Evolutionary conservation across 371 early-diverging fungal genomes (phyloP).

Genomic region (Lichtheimia hyalospora): DNA sequence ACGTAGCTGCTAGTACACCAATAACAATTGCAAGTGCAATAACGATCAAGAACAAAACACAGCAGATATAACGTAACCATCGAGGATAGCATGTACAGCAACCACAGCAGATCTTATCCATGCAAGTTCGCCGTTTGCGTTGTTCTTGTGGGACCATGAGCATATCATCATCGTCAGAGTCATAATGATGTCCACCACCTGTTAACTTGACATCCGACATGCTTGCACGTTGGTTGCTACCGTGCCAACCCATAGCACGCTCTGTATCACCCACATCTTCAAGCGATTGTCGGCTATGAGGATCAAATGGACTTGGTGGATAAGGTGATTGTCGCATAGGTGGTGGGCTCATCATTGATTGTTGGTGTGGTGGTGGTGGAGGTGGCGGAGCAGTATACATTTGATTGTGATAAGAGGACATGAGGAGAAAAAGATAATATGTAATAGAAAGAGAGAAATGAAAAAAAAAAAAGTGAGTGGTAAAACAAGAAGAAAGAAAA

Average conservation of each 20-base stretch:
- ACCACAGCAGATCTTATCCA: conserved; percentile 46
- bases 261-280: conserved; percentile 4
- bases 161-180: conserved; percentile 19
- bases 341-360: background rate
- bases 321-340: conserved; percentile 8
- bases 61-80: conserved; percentile 41
- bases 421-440: background rate
- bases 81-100: conserved; percentile 49
- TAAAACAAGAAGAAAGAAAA: background rate
- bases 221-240: conserved; percentile 15
- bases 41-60: conserved; percentile 32
- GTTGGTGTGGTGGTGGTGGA: conserved; percentile 7
- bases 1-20: conserved; percentile 39
- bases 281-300: conserved; percentile 3
- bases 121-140: conserved; percentile 24
- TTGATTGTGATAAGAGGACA: background rate
- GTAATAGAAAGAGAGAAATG: background rate
- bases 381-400: conserved; percentile 6
- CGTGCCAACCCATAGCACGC: conserved; percentile 10
- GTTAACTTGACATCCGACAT: conserved; percentile 28
- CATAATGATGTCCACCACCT: conserved; percentile 6
- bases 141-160: conserved; percentile 8
- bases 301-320: conserved; percentile 17
- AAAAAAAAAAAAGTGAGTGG: background rate
- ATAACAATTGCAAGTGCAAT: conserved; percentile 36